Conservation (phyloP, 805 yeast species). For the Candida chauliodis region DNA sequence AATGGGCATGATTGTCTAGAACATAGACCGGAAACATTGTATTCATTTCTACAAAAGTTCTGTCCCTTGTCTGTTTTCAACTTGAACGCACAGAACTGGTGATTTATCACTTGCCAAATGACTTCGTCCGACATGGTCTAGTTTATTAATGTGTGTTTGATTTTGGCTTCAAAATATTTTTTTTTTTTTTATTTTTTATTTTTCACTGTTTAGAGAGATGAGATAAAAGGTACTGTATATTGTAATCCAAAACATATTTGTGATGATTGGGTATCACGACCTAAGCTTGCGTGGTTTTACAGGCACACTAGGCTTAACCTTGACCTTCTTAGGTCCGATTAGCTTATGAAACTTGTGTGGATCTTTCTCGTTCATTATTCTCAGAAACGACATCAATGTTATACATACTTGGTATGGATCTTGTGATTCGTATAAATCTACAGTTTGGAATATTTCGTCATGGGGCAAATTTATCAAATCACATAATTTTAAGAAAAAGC, state of each 20-base stretch:
- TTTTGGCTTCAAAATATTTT: too few species aligned
- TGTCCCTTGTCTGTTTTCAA: slow-evolving; percentile 85
- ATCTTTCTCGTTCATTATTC: slow-evolving; percentile 53
- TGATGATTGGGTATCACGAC: slow-evolving; percentile 2
- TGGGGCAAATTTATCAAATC: slow-evolving; percentile 67
- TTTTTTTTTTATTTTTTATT: not conserved
- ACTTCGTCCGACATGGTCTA: slow-evolving; percentile 66
- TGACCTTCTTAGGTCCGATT: slow-evolving; percentile 42
- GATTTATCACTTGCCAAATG: slow-evolving; percentile 96
- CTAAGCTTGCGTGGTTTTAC: slow-evolving; percentile 46
- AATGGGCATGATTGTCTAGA: slow-evolving; percentile 92
- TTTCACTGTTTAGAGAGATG: not conserved
- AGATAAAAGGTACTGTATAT: not conserved
- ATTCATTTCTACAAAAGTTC: slow-evolving; percentile 92
- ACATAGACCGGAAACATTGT: slow-evolving; percentile 93
- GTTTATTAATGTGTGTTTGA: not conserved
- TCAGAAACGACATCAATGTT: slow-evolving; percentile 67
- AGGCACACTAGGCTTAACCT: slow-evolving; percentile 52
- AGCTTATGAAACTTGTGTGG: slow-evolving; percentile 21
- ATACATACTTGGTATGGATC: slow-evolving; percentile 81
- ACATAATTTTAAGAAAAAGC: slow-evolving; percentile 63
- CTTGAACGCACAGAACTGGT: slow-evolving; percentile 93
- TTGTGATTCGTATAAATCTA: slow-evolving; percentile 65
- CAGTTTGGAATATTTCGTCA: slow-evolving; percentile 77
- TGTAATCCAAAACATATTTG: not conserved